Evolutionary conservation across 148 eudicot species (phyloP).

Genomic region (Cornus controversa): DNA sequence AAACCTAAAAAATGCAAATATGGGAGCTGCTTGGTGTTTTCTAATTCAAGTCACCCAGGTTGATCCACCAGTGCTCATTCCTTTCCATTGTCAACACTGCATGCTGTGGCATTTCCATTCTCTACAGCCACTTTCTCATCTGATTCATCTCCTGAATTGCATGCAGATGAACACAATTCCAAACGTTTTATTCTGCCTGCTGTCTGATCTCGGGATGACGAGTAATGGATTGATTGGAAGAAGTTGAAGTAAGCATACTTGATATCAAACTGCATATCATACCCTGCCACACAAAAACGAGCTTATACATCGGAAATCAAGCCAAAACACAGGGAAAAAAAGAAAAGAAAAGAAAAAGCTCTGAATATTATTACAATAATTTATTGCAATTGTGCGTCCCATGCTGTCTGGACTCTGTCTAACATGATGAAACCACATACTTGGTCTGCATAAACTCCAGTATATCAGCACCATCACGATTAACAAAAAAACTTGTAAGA

Average conservation of each 20-base stretch:
- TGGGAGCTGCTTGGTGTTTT: no score
- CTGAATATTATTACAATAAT: slow-evolving; percentile 62
- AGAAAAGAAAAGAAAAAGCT: not conserved
- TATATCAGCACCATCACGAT: slow-evolving; percentile 4
- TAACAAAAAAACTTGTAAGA: not conserved
- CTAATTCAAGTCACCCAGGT: not conserved
- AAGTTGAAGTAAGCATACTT: slow-evolving; percentile 97
- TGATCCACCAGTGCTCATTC: slow-evolving; percentile 1
- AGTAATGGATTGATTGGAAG: slow-evolving; percentile 55
- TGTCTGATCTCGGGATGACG: slow-evolving; percentile 10
- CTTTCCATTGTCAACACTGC: not conserved
- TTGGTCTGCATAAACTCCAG: slow-evolving; percentile 68
- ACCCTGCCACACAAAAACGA: slow-evolving; percentile 63
- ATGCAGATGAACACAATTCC: slow-evolving; percentile 7
- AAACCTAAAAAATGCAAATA: not conserved
- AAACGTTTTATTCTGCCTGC: not conserved
- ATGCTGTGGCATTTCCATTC: not conserved
- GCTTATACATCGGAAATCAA: slow-evolving; percentile 4
- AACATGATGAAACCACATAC: slow-evolving; percentile 99
- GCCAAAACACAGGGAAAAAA: no score
- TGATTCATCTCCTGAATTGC: slow-evolving; percentile 11
- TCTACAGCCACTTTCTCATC: not conserved
- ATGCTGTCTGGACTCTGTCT: slow-evolving; percentile 64
- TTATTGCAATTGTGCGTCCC: slow-evolving; percentile 79
- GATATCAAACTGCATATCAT: slow-evolving; percentile 92